Percentiles rank a stretch among this genome's conserved stretches.
Conservation (phyloP, 495 filamentous ascomycete species). For the Penicilliopsis zonata region DNA sequence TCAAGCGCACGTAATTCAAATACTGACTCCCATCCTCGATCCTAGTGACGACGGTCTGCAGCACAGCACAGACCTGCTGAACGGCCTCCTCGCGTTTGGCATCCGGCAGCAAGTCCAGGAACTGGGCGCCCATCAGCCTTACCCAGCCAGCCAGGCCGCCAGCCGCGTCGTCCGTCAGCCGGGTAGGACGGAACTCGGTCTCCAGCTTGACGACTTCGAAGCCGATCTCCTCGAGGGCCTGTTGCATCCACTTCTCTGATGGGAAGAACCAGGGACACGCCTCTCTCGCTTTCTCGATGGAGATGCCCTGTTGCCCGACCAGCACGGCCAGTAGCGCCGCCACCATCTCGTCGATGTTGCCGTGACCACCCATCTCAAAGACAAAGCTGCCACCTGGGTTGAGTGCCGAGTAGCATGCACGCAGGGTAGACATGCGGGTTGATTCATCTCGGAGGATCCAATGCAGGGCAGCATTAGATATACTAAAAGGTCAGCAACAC, state of each 20-base stretch:
- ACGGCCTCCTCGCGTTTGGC: constrained; percentile 41
- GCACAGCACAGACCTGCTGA: constrained; percentile 41
- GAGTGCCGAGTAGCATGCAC: constrained; percentile 34
- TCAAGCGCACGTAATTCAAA: constrained; percentile 62
- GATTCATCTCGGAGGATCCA: constrained; percentile 51
- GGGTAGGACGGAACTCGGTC: constrained; percentile 54
- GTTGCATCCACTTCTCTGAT: constrained; percentile 41
- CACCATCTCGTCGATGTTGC: constrained; percentile 56
- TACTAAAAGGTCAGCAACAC: constrained; percentile 5
- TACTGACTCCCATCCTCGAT: constrained; percentile 46
- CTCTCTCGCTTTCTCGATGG: constrained; percentile 31
- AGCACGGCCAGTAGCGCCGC: constrained; percentile 41
- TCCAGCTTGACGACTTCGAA: constrained; percentile 51
- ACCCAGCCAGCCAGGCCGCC: constrained; percentile 66
- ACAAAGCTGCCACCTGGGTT: constrained; percentile 47
- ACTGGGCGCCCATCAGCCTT: constrained; percentile 46
- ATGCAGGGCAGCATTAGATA: constrained; percentile 71
- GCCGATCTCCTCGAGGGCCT: constrained; percentile 40
- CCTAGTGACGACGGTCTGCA: constrained; percentile 39
- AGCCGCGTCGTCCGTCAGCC: constrained; percentile 33
- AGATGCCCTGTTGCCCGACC: constrained; percentile 40
- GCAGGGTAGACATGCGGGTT: constrained; percentile 27
- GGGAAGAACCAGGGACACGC: constrained; percentile 66
- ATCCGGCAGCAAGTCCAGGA: constrained; percentile 38
- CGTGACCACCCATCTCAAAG: constrained; percentile 65